Conservation (phyloP, 306 rosid species). For the Vicia villosa region DNA sequence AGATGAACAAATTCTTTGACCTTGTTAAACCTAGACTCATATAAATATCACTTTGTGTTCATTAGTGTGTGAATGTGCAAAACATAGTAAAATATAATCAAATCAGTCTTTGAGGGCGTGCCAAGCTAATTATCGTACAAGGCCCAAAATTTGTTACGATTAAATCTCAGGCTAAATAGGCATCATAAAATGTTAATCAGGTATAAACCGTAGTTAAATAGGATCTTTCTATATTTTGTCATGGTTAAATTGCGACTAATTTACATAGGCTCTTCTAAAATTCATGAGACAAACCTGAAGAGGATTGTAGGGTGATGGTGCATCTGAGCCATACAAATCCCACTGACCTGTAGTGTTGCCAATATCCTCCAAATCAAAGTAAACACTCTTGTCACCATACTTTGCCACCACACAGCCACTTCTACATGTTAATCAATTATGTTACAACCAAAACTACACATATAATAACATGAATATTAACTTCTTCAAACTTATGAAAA, state of each 20-base stretch:
- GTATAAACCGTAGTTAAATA: too few species aligned
- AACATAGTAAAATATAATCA: too few species aligned
- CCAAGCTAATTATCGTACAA: too few species aligned
- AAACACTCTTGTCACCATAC: slow-evolving; percentile 95
- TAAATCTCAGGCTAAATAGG: too few species aligned
- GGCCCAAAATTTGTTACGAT: too few species aligned
- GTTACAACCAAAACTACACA: neutral
- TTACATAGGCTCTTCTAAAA: neutral
- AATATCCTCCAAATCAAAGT: slow-evolving; percentile 89
- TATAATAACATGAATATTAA: neutral
- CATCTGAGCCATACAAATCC: slow-evolving; percentile 98
- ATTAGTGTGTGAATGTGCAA: neutral
- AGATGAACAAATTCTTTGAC: neutral
- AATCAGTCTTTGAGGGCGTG: neutral
- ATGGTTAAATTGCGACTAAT: too few species aligned
- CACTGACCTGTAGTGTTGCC: slow-evolving; percentile 98
- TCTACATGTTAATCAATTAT: slow-evolving; percentile 30
- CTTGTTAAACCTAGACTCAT: neutral
- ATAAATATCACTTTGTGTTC: neutral
- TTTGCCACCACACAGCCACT: slow-evolving; percentile 82
- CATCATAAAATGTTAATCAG: too few species aligned
- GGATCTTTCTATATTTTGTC: too few species aligned
- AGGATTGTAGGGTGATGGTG: slow-evolving; percentile 91
- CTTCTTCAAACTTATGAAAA: neutral
- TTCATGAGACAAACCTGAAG: slow-evolving; percentile 66